These are phyloP conservation scores for Aurinia saxatilis DNA, from an alignment of 345 rosid species.

Conservation along the genomic window DNA sequence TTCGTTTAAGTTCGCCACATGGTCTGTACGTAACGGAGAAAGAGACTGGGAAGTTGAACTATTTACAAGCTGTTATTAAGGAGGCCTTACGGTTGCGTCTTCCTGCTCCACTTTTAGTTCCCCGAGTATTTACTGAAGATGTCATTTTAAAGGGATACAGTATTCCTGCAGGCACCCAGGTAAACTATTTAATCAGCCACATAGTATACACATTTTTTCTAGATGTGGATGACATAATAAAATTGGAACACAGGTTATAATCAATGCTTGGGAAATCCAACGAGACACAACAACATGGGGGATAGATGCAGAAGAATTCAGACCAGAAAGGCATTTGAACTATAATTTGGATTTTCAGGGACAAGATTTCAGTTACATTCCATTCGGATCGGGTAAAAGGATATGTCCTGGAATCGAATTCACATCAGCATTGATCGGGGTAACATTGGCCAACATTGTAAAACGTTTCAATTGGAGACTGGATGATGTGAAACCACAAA, in stretches of 20 bases:
- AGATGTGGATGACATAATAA: neutral
- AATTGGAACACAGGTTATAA: neutral
- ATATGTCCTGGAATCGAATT: constrained; percentile 6
- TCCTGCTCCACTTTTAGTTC: constrained; percentile 25
- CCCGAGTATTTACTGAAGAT: constrained; percentile 11
- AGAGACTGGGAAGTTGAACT: neutral
- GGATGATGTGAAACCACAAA: neutral
- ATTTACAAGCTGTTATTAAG: constrained; percentile 20
- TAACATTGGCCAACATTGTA: constrained; percentile 11
- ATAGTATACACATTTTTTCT: no score
- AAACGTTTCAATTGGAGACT: constrained; percentile 4
- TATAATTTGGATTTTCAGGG: neutral
- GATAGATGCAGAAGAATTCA: constrained; percentile 18
- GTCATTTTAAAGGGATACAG: constrained; percentile 21
- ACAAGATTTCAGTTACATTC: constrained; percentile 7
- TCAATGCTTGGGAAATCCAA: constrained; percentile 32
- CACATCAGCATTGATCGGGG: neutral
- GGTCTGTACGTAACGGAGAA: neutral
- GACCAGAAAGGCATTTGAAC: constrained; percentile 22
- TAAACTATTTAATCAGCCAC: neutral
- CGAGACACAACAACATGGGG: constrained; percentile 27
- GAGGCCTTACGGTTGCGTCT: constrained; percentile 32
- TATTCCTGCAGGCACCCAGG: constrained; percentile 20
- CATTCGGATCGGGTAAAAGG: constrained; percentile 14
- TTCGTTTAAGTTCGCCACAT: neutral